A percentile compares a stretch with the other conserved stretches of the same genome.
Evolutionary conservation across 2,329 filamentous ascomycete species (phyloP).

Genomic region (Blastomyces gilchristii): DNA sequence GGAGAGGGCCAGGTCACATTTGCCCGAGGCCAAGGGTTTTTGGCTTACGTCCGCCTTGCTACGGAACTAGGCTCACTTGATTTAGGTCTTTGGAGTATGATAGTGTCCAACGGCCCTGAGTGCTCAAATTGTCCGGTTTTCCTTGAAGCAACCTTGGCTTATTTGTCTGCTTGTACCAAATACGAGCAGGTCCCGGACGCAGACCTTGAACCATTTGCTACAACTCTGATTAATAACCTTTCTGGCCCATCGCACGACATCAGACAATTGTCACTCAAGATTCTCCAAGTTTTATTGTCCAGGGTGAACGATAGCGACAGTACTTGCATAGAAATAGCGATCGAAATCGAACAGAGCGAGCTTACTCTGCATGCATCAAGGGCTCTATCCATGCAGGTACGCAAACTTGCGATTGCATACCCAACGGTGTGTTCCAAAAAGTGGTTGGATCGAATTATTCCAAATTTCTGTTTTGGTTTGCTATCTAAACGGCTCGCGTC

Average conservation of each 20-base stretch:
- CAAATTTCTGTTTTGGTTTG: constrained; percentile 78
- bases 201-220: constrained; percentile 52
- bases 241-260: constrained; percentile 64
- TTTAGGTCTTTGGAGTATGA: constrained; percentile 50
- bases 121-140: constrained; percentile 59
- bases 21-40: constrained; percentile 64
- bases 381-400: constrained; percentile 72
- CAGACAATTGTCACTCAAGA: constrained; percentile 59
- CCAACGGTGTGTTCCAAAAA: constrained; percentile 47
- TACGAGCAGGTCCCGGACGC: constrained; percentile 36
- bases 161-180: constrained; percentile 24
- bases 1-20: constrained; percentile 58
- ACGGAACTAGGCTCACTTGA: constrained; percentile 50
- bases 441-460: constrained; percentile 62
- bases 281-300: constrained; percentile 54
- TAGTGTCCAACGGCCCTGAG: constrained; percentile 55
- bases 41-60: constrained; percentile 58
- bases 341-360: constrained; percentile 69
- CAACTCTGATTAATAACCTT: constrained; percentile 61
- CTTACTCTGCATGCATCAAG: constrained; percentile 67
- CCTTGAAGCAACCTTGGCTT: constrained; percentile 51
- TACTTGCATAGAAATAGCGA: constrained; percentile 47
- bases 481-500: constrained; percentile 76
- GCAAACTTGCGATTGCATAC: constrained; percentile 62
- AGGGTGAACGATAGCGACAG: constrained; percentile 39